A percentile compares a stretch with the other conserved stretches of the same genome.
These are phyloP conservation scores for Paecilomyces sp. DNA, from an alignment of 2,329 filamentous ascomycete genomes.

Conservation along the genomic window DNA sequence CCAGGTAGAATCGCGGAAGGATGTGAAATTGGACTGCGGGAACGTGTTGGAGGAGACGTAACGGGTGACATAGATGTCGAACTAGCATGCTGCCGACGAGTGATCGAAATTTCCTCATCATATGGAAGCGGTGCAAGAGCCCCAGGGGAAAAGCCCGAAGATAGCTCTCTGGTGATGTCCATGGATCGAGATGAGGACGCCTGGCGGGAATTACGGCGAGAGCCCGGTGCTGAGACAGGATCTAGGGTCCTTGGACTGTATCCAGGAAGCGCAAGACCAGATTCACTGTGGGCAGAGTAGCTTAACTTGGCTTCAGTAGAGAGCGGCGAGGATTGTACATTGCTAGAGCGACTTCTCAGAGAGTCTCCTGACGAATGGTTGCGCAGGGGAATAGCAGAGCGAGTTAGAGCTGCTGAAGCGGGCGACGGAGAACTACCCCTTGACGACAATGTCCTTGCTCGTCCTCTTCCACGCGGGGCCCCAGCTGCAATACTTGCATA, in stretches of 20 bases:
- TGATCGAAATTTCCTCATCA: slow-evolving; percentile 27
- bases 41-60: slow-evolving; percentile 6
- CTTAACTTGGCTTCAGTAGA: slow-evolving; percentile 20
- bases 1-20: not conserved
- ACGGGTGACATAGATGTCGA: slow-evolving; percentile 7
- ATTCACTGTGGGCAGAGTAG: slow-evolving; percentile 25
- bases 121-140: slow-evolving; percentile 20
- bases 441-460: slow-evolving; percentile 9
- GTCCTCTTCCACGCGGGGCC: slow-evolving; percentile 11
- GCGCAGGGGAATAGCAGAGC: slow-evolving; percentile 11
- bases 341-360: slow-evolving; percentile 15
- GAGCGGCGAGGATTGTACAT: slow-evolving; percentile 21
- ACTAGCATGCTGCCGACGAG: slow-evolving; percentile 14
- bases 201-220: slow-evolving; percentile 17
- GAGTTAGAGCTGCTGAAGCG: slow-evolving; percentile 7
- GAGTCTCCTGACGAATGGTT: slow-evolving; percentile 25
- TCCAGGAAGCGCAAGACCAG: slow-evolving; percentile 15
- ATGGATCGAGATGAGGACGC: slow-evolving; percentile 8
- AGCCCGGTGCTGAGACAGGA: slow-evolving; percentile 17
- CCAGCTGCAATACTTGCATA: slow-evolving; percentile 27
- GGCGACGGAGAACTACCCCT: slow-evolving; percentile 5
- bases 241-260: slow-evolving; percentile 13
- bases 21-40: slow-evolving; percentile 6
- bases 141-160: slow-evolving; percentile 19
- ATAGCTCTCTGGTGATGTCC: slow-evolving; percentile 14